Evolutionary conservation across 108 stramenopile species (phyloP).

Genomic region (Fistulifera pelliculosa): DNA sequence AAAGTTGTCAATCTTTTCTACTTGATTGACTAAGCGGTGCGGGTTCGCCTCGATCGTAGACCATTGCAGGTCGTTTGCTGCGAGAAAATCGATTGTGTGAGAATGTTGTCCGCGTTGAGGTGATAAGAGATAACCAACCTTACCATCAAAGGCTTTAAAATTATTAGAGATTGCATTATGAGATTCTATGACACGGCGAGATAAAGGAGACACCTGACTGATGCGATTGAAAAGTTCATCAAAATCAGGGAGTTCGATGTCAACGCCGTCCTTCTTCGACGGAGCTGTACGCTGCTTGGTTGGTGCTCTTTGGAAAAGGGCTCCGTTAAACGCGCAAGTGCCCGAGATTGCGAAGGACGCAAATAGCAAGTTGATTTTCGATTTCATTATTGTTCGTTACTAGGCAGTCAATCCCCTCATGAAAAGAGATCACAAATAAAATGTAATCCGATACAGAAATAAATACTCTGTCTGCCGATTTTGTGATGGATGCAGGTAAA

Average conservation of each 20-base stretch:
- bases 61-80: constrained; percentile 30
- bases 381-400: no score
- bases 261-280: constrained; percentile 41
- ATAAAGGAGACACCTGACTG: constrained; percentile 49
- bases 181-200: constrained; percentile 29
- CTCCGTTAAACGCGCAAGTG: constrained; percentile 33
- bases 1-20: constrained; percentile 66
- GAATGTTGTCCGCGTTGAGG: no score
- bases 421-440: no score
- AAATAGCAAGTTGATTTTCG: no score
- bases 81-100: no score
- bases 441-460: no score
- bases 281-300: constrained; percentile 42
- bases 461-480: no score
- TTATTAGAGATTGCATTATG: not conserved
- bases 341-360: not conserved
- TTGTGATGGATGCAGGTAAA: no score
- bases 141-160: not conserved
- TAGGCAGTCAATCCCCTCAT: no score
- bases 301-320: constrained; percentile 46
- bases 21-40: constrained; percentile 26
- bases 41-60: constrained; percentile 41
- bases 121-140: not conserved
- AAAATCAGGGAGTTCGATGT: constrained; percentile 64
- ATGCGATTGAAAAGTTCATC: constrained; percentile 57